These are phyloP conservation scores for Grifola frondosa DNA, from an alignment of 1,284 basidiomycete genomes.

Conservation along the genomic window DNA sequence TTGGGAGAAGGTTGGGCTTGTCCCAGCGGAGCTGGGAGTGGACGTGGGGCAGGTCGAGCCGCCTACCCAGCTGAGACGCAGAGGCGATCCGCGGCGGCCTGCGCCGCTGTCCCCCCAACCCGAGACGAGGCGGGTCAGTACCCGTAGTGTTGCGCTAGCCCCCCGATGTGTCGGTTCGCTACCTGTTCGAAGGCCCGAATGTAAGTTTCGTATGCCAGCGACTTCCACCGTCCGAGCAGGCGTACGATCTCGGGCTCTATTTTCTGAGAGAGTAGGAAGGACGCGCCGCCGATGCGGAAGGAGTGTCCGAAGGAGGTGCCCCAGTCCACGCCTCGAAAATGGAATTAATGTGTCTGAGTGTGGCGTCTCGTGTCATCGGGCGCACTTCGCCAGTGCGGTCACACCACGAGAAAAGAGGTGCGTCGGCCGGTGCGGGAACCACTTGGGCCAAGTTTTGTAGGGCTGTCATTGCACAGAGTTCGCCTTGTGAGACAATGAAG, in stretches of 20 bases:
- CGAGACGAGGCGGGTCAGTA: too few species aligned
- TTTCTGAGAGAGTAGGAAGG: constrained; percentile 29
- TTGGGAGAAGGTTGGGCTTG: too few species aligned
- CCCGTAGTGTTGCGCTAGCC: constrained; percentile 1
- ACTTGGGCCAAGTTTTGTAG: constrained; percentile 29
- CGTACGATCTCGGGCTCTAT: constrained; percentile 32
- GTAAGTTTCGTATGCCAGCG: constrained; percentile 34
- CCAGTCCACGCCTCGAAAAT: constrained; percentile 26
- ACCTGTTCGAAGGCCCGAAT: constrained; percentile 23
- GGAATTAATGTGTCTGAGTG: constrained; percentile 29
- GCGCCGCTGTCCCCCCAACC: too few species aligned
- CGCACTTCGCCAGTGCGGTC: constrained; percentile 19
- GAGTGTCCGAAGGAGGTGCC: constrained; percentile 37
- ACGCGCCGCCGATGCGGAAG: constrained; percentile 37
- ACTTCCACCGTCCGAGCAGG: constrained; percentile 28
- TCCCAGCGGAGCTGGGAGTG: too few species aligned
- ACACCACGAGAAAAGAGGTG: constrained; percentile 34
- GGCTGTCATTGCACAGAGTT: constrained; percentile 29
- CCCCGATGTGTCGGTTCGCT: constrained; percentile 8
- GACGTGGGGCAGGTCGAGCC: not conserved
- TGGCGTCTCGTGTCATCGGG: constrained; percentile 28
- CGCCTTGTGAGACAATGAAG: constrained; percentile 22
- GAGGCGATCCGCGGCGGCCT: too few species aligned
- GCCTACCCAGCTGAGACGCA: constrained; percentile 3
- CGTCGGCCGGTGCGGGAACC: constrained; percentile 25